Base-by-base conservation (phyloP, 352 stramenopile species). In the Phytophthora hybrid region DNA sequence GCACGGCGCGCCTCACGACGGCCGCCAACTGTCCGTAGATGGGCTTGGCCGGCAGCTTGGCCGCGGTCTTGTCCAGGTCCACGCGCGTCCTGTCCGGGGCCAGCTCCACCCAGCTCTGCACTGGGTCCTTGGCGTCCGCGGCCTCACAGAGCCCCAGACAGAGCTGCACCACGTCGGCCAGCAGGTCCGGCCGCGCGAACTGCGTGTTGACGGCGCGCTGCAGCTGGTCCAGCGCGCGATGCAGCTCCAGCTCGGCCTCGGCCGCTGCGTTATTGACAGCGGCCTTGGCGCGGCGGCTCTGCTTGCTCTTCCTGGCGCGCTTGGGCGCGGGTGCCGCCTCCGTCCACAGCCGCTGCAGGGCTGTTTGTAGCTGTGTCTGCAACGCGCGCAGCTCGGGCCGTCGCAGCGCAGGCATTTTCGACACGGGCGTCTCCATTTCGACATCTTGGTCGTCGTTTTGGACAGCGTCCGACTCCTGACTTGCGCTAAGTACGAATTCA, bases 221-320 rank as follows among this genome's bases (percentile, higher is more conserved):
- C 46, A 94, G 46, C 29, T 74, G 57, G 23, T 72, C 18, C 31
- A 94, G 67, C 19, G 76, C 77, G 34, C 73, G 66, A 14, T 79
- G 62, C 21, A 93, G 59, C 32, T 91, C 81, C n/a, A 59, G 47
- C 23, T 73, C 47, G 13, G 37, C 57, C 3, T 59, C 52, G 2
- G 66, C 46, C 34, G 31, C 53, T 21, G 57, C 55, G 47, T 46
- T 64, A 67, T 51, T 71, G 18, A 59, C 32, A 32, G 31, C 55
- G 51, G 37, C 34, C 69, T 63, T 74, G 5, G 51, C 46, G 51
- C 67, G 78, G 47, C 69, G 84, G 29, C 21, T 66, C 32, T 85
- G 78, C 59, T 91, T 89, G 57, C 85, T 62, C 64, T 93, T 93
- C 74, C 93, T 94, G 39, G 88, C 82, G 1, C 87, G 77, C 61